Evolutionary conservation across 1,284 basidiomycete genomes (phyloP), one percentile per base, ranked within the genome.

Genomic region (Austroboletus novae-zelandiae): DNA sequence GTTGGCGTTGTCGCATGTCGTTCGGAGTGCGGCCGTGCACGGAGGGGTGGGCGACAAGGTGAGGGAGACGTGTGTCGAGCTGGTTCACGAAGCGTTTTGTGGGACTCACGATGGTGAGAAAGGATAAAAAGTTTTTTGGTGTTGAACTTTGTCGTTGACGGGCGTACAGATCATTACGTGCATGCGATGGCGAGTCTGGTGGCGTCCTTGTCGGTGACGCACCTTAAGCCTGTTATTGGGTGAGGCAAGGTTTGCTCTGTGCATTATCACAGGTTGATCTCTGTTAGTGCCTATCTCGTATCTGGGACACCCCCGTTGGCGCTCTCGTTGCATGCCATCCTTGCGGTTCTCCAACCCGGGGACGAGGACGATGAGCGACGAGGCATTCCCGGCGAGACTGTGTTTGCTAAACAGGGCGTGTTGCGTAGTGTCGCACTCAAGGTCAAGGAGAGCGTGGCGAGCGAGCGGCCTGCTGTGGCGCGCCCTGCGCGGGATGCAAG

Each of bases 401-500:
- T 89, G 3, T 89, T 95, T 74, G 81, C 84, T 57, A 77, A 78
- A 44, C 74, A 89, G 8, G 80, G 76, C 4, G 55, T 86, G 15
- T 68, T 89, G 40, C 75, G 77, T n/a, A 79, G 74, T 39, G 79
- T 94, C 14, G 81, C 86, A 4, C 80, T 86, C 61, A 92, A 93
- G 65, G 77, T 91, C 1, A 71, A 85, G 51, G 84, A 88, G 57
- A 86, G 83, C 61, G 79, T 83, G 4, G 79, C 75, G 2, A 84
- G 78, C 52, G 91, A 94, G 50, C 81, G 80, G 39, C 83, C 89
- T 3, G 76, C 78, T n/a, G 83, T 95, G 44, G 79, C 89, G 15
- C 76, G 93, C 43, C 92, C 92, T 0, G 90, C 92, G 11, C 76
- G 94, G 43, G 93, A 97, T 62, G 85, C 92, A 5, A 78, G 84